These are phyloP conservation scores for Magnusiomyces sp. DNA, from an alignment of 1,139 yeast species.

Conservation along the genomic window DNA sequence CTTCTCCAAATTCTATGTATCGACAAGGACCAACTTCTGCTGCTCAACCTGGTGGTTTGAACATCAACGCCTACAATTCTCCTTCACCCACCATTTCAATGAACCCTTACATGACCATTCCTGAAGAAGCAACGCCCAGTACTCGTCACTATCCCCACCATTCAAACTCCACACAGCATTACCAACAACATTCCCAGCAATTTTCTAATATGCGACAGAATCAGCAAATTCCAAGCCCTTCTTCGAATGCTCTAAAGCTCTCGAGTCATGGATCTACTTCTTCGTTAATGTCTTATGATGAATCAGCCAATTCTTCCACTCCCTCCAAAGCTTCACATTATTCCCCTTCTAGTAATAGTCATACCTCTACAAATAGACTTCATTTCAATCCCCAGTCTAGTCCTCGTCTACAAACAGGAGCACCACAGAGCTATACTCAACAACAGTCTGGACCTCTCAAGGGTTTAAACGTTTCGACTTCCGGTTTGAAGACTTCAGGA, in stretches of 20 bases:
- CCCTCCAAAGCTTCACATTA: neutral
- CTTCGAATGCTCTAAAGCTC: constrained; percentile 6
- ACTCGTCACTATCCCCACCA: neutral
- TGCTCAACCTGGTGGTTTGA: too few species aligned
- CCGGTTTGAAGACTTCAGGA: neutral
- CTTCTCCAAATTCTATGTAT: neutral
- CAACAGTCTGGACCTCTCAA: too few species aligned
- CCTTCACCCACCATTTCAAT: neutral
- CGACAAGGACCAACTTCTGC: neutral
- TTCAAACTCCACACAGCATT: neutral
- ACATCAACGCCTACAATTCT: neutral
- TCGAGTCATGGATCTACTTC: constrained; percentile 14
- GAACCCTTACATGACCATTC: neutral
- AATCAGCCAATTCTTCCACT: constrained; percentile 8
- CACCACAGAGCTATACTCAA: too few species aligned
- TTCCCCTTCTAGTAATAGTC: constrained; percentile 7
- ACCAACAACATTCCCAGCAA: neutral
- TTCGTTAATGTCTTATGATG: constrained; percentile 13
- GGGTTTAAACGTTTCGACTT: too few species aligned
- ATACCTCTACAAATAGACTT: constrained; percentile 9
- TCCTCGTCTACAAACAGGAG: neutral
- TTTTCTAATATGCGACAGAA: neutral
- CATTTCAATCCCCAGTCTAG: constrained; percentile 3
- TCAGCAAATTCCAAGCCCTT: neutral
- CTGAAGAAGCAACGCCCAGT: neutral